These are phyloP conservation scores for Globisporangium spiculum DNA, from an alignment of 352 stramenopile species.

Conservation along the genomic window DNA sequence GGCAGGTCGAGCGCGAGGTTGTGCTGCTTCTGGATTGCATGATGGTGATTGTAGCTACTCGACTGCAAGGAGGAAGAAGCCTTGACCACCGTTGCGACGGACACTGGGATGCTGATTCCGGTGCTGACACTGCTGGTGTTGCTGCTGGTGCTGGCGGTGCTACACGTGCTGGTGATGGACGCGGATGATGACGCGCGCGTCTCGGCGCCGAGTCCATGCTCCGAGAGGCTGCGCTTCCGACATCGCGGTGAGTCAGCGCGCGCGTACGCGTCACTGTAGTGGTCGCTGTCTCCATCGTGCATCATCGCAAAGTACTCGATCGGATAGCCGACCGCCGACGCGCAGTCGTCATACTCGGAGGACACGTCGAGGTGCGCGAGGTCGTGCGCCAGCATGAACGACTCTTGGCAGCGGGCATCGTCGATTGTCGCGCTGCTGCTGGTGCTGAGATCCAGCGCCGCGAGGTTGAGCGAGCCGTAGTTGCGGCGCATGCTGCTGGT, in stretches of 20 bases:
- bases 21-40: constrained; percentile 15
- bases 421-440: constrained; percentile 20
- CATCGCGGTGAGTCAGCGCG: constrained; percentile 25
- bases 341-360: constrained; percentile 24
- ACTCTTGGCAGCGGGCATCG: constrained; percentile 24
- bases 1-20: constrained; percentile 15
- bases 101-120: constrained; percentile 9
- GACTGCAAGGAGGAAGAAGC: neutral
- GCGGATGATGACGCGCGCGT: constrained; percentile 16
- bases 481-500: constrained; percentile 40
- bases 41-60: constrained; percentile 5
- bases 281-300: neutral
- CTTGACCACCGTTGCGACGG: constrained; percentile 11
- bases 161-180: constrained; percentile 11
- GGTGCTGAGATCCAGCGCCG: constrained; percentile 36
- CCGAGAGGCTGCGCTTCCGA: constrained; percentile 22
- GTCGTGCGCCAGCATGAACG: constrained; percentile 24
- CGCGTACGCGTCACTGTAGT: constrained; percentile 20
- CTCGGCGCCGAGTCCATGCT: constrained; percentile 20
- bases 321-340: constrained; percentile 32
- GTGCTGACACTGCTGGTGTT: constrained; percentile 10
- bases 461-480: constrained; percentile 52
- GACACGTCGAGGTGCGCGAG: constrained; percentile 23
- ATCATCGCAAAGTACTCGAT: constrained; percentile 13
- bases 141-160: constrained; percentile 1